These are phyloP conservation scores for Salix exigua DNA, from an alignment of 345 rosid species.

Conservation along the genomic window DNA sequence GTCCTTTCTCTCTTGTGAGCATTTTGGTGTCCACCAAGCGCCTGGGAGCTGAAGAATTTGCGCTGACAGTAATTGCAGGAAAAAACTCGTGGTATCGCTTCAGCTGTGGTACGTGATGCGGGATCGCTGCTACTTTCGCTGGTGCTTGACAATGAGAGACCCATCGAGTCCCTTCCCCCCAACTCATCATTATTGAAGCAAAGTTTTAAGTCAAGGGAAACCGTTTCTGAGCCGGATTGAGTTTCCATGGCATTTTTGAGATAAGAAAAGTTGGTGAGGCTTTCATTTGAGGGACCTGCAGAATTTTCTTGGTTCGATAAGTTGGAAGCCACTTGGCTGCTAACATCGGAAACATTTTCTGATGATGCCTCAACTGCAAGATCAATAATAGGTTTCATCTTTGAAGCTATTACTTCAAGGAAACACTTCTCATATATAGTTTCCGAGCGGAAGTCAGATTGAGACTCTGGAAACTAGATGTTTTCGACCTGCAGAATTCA, in stretches of 20 bases:
- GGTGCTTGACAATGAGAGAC: conserved; percentile 56
- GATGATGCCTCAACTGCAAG: conserved; percentile 53
- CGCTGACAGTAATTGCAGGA: conserved; percentile 26
- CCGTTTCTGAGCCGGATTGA: conserved; percentile 13
- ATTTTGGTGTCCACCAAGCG: conserved; percentile 29
- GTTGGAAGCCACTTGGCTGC: conserved; percentile 70
- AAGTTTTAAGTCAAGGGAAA: conserved; percentile 24
- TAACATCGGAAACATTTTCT: conserved; percentile 47
- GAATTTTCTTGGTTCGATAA: conserved; percentile 39
- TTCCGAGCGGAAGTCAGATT: background rate
- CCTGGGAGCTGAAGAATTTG: conserved; percentile 28
- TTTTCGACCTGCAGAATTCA: conserved; percentile 16
- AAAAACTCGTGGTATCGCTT: conserved; percentile 20
- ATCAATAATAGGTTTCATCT: conserved; percentile 50
- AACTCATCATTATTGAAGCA: conserved; percentile 10
- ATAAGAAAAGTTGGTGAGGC: conserved; percentile 28
- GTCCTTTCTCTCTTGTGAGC: conserved; percentile 27
- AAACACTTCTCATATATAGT: conserved; percentile 1
- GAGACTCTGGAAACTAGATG: background rate
- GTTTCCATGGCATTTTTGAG: conserved; percentile 10
- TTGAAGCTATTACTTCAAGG: background rate
- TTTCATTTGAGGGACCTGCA: conserved; percentile 33
- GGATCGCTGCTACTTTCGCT: conserved; percentile 57
- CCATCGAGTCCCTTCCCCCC: conserved; percentile 19
- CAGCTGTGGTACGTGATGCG: conserved; percentile 24